Percentiles rank a stretch among this genome's conserved stretches.
Conservation (phyloP, 306 rosid genomes). For the Hippophae gyantsensis region DNA sequence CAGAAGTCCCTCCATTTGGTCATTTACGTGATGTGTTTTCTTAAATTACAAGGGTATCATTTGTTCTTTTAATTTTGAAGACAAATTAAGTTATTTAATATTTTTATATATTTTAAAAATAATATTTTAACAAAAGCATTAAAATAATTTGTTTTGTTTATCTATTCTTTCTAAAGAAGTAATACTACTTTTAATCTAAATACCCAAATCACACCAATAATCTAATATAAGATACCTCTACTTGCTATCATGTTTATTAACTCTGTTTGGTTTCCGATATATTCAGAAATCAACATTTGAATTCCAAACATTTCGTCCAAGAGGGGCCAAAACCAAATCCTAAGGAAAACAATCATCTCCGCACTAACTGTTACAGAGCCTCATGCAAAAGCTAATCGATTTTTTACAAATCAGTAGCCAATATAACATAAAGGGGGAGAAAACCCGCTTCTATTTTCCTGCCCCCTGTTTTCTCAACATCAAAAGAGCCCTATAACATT, state of each 20-base stretch:
- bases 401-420: neutral
- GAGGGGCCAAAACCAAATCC: neutral
- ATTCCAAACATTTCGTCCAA: neutral
- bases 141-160: no score
- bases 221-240: no score
- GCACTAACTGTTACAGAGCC: neutral
- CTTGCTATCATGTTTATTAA: neutral
- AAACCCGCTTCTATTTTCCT: neutral
- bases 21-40: no score
- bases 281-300: neutral
- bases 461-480: slow-evolving; percentile 16
- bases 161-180: neutral
- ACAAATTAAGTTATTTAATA: no score
- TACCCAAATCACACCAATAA: no score
- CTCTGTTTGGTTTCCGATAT: slow-evolving; percentile 11
- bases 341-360: neutral
- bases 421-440: slow-evolving; percentile 1
- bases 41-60: no score
- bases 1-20: no score
- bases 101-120: no score
- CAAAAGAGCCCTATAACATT: slow-evolving; percentile 9
- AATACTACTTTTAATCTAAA: no score
- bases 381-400: neutral
- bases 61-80: no score
- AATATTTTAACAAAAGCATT: no score